phyloP scores from a whole-genome alignment of 441 rosid genomes.

The Metrosideros polymorpha region DNA sequence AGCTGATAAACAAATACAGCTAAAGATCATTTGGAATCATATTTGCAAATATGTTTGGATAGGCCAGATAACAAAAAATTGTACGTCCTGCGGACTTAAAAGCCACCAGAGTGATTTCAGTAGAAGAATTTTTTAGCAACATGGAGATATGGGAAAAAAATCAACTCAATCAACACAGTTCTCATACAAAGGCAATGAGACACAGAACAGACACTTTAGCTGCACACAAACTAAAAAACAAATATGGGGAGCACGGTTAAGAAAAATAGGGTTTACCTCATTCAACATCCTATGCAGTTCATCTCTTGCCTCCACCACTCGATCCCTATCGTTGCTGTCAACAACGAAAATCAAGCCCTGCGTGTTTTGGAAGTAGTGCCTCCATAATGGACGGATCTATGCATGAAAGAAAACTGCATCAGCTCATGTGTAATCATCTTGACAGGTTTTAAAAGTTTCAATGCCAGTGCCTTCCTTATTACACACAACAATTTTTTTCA shows the following conservation, averaged over 20 bases:
- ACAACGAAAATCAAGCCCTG: constrained; percentile 18
- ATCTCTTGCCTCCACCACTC: constrained; percentile 21
- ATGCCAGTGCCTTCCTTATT: not conserved
- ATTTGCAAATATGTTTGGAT: not conserved
- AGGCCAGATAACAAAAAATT: not conserved
- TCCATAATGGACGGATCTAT: constrained; percentile 15
- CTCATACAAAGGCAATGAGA: not conserved
- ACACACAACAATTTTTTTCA: not conserved
- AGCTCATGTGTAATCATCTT: not conserved
- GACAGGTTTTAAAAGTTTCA: not conserved
- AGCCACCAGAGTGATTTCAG: not conserved
- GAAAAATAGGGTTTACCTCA: constrained; percentile 1
- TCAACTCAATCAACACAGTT: not conserved
- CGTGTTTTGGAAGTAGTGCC: constrained; percentile 18
- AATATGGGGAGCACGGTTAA: not conserved
- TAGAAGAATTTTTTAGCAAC: not conserved
- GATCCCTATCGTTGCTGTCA: constrained; percentile 17
- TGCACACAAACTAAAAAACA: not conserved
- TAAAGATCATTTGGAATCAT: not conserved
- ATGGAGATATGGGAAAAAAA: not conserved
- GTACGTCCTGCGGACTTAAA: not conserved
- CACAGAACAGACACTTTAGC: not conserved
- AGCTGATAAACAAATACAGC: not conserved
- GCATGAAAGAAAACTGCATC: not conserved
- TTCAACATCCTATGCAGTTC: constrained; percentile 17